Evolutionary conservation across 164 flowering plant genomes (phyloP).

Genomic region (Saururus chinensis): DNA sequence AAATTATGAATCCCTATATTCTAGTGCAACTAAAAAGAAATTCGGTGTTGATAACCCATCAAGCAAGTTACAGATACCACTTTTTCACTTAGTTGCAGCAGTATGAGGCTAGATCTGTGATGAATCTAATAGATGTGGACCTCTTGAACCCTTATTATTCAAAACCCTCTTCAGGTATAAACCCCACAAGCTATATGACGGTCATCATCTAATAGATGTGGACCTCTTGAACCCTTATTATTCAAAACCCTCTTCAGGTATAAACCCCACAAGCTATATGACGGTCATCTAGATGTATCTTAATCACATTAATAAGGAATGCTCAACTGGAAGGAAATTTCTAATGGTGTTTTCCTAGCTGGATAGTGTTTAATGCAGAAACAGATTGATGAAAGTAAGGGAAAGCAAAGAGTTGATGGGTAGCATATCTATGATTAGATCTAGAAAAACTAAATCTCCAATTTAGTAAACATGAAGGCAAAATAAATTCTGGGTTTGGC

Average conservation of each 20-base stretch:
- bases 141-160: constrained; percentile 19
- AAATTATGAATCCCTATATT: constrained; percentile 1
- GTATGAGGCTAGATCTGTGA: constrained; percentile 14
- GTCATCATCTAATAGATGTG: constrained; percentile 21
- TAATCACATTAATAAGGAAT: not conserved
- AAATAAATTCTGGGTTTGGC: too few species aligned
- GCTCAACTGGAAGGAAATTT: not conserved
- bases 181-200: not conserved
- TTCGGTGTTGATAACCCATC: constrained; percentile 37
- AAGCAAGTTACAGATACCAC: constrained; percentile 36
- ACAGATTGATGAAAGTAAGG: too few species aligned
- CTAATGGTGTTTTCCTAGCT: not conserved
- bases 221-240: constrained; percentile 18
- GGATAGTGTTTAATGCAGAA: too few species aligned
- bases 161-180: constrained; percentile 26
- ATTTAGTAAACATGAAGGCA: too few species aligned
- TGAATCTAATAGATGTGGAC: constrained; percentile 22
- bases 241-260: constrained; percentile 28
- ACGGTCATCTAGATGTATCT: not conserved
- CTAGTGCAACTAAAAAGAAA: constrained; percentile 10
- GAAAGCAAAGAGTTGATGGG: too few species aligned
- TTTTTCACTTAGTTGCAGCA: constrained; percentile 31
- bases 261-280: not conserved
- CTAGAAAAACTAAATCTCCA: too few species aligned
- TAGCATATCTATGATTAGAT: too few species aligned